These are phyloP conservation scores for Cymbidium sinense DNA, from an alignment of 106 monocot species.

Conservation along the genomic window DNA sequence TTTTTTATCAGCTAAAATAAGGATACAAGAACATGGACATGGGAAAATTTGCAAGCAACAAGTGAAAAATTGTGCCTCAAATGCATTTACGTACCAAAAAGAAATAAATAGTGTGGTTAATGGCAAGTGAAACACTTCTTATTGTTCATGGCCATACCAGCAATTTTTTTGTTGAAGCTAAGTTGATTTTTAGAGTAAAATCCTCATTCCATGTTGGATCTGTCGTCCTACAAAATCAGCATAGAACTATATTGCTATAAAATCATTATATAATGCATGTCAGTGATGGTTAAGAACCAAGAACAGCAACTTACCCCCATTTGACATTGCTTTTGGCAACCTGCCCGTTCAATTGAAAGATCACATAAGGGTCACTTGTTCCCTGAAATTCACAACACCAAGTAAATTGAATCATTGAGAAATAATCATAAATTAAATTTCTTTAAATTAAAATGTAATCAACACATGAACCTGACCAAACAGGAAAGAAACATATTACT, in stretches of 20 bases:
- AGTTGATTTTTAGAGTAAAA: conserved; percentile 62
- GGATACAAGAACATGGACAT: too few species aligned
- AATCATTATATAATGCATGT: neutral
- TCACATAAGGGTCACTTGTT: conserved; percentile 94
- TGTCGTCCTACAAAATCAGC: conserved; percentile 51
- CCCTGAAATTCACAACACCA: conserved; percentile 47
- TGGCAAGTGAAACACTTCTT: neutral
- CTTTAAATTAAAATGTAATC: too few species aligned
- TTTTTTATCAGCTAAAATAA: too few species aligned
- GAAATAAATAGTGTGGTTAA: neutral
- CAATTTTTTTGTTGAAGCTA: conserved; percentile 33
- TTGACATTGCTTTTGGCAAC: conserved; percentile 76
- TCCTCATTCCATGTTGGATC: conserved; percentile 94
- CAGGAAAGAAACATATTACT: too few species aligned
- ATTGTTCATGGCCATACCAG: conserved; percentile 36
- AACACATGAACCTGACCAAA: too few species aligned
- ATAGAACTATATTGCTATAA: neutral
- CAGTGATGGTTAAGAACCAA: neutral
- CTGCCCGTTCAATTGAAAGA: conserved; percentile 75
- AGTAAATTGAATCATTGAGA: neutral
- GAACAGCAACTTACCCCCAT: conserved; percentile 83
- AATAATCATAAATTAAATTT: neutral
- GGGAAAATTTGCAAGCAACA: too few species aligned
- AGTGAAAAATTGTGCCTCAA: neutral
- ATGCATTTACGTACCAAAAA: neutral